Evolutionary conservation across 1,284 basidiomycete species (phyloP).

Genomic region (Moesziomyces sp.): DNA sequence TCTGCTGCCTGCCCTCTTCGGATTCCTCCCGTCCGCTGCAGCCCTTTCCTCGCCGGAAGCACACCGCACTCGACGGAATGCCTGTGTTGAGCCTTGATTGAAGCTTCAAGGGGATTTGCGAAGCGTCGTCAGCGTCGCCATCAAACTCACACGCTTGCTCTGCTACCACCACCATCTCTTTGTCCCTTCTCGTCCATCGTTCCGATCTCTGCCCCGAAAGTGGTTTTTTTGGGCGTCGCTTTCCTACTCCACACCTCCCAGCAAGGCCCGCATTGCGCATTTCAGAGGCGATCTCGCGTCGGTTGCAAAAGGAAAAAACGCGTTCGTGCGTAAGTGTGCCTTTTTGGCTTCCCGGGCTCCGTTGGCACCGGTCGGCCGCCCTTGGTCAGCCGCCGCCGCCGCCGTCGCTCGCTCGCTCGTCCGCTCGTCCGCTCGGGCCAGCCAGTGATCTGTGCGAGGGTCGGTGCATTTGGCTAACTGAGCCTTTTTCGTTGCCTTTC

Average conservation of each 20-base stretch:
- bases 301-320: slow-evolving; percentile 2
- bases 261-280: neutral
- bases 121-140: slow-evolving; percentile 46
- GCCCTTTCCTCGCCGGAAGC: too few species aligned
- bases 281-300: slow-evolving; percentile 12
- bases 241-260: neutral
- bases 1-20: too few species aligned
- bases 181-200: neutral
- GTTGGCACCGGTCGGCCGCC: too few species aligned
- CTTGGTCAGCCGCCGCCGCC: neutral
- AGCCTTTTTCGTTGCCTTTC: neutral
- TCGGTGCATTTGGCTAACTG: too few species aligned
- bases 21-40: too few species aligned
- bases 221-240: neutral
- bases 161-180: slow-evolving; percentile 14
- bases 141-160: neutral
- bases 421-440: too few species aligned
- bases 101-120: neutral
- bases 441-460: too few species aligned
- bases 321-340: slow-evolving; percentile 26
- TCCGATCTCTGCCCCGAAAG: neutral
- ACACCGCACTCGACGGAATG: too few species aligned
- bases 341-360: neutral
- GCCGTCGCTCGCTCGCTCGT: neutral
- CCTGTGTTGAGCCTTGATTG: neutral